Conservation (phyloP, 768 basidiomycete species). For the Tulasnella sp. region DNA sequence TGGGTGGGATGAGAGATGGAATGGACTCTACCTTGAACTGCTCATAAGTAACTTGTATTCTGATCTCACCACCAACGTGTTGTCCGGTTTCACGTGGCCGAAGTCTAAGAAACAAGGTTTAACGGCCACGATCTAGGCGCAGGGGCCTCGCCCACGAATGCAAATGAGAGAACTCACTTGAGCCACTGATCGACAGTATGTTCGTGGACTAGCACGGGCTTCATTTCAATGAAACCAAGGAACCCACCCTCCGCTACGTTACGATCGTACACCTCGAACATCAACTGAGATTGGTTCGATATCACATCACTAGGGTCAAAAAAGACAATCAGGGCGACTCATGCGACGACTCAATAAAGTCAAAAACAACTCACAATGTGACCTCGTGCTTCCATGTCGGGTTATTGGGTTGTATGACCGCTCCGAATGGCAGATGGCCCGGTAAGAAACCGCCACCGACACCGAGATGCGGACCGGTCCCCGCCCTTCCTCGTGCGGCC, state of each 20-base stretch:
- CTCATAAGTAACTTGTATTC: constrained; percentile 89
- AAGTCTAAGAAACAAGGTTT: constrained; percentile 38
- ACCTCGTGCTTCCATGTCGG: constrained; percentile 99
- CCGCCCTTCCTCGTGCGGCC: constrained; percentile 28
- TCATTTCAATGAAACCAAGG: constrained; percentile 83
- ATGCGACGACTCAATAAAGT: background rate
- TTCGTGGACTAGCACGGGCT: constrained; percentile 83
- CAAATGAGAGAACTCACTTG: constrained; percentile 49
- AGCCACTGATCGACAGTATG: constrained; percentile 96
- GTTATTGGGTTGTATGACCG: constrained; percentile 45
- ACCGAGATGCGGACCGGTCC: constrained; percentile 8
- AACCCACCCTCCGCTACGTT: constrained; percentile 76
- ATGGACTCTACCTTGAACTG: constrained; percentile 60
- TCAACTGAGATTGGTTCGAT: constrained; percentile 70
- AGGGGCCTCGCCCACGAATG: too few relatives aligned
- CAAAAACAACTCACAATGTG: constrained; percentile 66
- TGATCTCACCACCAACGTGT: constrained; percentile 82
- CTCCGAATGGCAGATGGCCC: constrained; percentile 10
- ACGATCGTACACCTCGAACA: constrained; percentile 83
- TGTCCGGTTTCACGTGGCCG: constrained; percentile 61
- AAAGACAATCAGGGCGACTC: background rate
- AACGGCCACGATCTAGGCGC: too few relatives aligned
- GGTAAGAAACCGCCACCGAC: background rate
- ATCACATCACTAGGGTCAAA: constrained; percentile 71
- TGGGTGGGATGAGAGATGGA: background rate